phyloP scores from a whole-genome alignment of 2,329 filamentous ascomycete genomes.

The Fusarium sp. region DNA sequence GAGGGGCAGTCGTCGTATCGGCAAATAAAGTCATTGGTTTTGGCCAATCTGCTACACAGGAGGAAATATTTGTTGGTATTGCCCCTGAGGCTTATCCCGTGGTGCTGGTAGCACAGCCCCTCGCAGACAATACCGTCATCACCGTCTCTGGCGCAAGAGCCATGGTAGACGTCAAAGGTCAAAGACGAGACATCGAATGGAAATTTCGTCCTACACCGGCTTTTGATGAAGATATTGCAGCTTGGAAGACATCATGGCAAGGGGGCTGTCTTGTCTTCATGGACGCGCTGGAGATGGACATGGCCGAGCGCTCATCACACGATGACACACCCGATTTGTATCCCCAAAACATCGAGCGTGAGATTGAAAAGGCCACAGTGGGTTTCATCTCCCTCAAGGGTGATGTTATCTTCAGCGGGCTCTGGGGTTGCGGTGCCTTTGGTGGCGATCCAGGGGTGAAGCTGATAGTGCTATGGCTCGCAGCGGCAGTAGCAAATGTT shows the following conservation, averaged over 20 bases:
- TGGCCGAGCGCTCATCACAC: constrained; percentile 26
- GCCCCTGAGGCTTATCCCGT: constrained; percentile 51
- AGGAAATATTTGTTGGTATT: constrained; percentile 51
- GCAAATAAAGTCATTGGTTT: constrained; percentile 52
- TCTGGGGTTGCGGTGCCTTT: constrained; percentile 53
- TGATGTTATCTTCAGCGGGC: constrained; percentile 42
- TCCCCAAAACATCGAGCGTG: constrained; percentile 43
- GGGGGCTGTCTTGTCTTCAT: constrained; percentile 51
- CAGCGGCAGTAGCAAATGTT: constrained; percentile 43
- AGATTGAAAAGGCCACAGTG: constrained; percentile 46
- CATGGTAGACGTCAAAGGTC: constrained; percentile 47
- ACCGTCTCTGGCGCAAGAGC: constrained; percentile 45
- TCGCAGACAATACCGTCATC: constrained; percentile 44
- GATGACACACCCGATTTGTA: constrained; percentile 44
- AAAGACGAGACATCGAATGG: constrained; percentile 48
- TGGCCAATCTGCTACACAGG: constrained; percentile 52
- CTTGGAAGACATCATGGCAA: constrained; percentile 15
- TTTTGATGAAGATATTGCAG: neutral
- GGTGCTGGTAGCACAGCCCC: constrained; percentile 49
- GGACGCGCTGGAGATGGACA: constrained; percentile 53
- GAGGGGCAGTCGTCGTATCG: constrained; percentile 48
- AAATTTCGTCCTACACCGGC: neutral
- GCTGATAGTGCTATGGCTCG: constrained; percentile 48
- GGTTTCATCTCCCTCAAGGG: constrained; percentile 43
- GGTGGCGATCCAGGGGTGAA: constrained; percentile 50